phyloP scores from a whole-genome alignment of 1,284 basidiomycete species.

The Grifola frondosa region DNA sequence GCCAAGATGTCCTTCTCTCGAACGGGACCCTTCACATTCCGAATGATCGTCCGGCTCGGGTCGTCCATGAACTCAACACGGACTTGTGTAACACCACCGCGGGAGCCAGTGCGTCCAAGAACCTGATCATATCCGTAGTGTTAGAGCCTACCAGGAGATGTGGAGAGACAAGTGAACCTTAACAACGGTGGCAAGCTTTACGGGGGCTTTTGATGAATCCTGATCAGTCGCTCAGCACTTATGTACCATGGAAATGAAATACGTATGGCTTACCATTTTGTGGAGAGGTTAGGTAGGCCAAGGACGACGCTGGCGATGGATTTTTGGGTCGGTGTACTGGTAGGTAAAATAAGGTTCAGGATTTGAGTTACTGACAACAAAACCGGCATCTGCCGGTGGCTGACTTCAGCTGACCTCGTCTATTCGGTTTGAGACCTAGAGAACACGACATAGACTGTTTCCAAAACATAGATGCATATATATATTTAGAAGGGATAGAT shows the following conservation, averaged over 20 bases:
- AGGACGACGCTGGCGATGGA: constrained; percentile 24
- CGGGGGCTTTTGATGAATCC: constrained; percentile 86
- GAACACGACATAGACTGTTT: too few species aligned
- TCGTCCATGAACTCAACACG: constrained; percentile 99
- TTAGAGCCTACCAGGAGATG: constrained; percentile 1
- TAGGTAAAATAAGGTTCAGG: constrained; percentile 30
- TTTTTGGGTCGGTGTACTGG: constrained; percentile 30
- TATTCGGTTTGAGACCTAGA: too few species aligned
- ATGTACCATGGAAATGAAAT: not conserved
- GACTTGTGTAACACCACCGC: constrained; percentile 99
- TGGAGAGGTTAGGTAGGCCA: constrained; percentile 20
- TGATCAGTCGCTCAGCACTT: constrained; percentile 27
- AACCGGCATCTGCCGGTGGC: constrained; percentile 22
- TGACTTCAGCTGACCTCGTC: constrained; percentile 4
- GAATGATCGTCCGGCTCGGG: constrained; percentile 93
- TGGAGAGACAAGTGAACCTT: constrained; percentile 57
- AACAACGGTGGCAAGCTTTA: constrained; percentile 95
- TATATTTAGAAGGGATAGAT: too few species aligned
- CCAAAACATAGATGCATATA: too few species aligned
- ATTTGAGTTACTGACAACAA: constrained; percentile 14
- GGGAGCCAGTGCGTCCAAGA: constrained; percentile 97
- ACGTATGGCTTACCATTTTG: constrained; percentile 25
- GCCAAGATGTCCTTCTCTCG: constrained; percentile 97
- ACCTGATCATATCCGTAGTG: constrained; percentile 54
- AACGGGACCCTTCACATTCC: constrained; percentile 99